Conservation (phyloP, 495 filamentous ascomycete species). For the Sabuloglossum arenarium region DNA sequence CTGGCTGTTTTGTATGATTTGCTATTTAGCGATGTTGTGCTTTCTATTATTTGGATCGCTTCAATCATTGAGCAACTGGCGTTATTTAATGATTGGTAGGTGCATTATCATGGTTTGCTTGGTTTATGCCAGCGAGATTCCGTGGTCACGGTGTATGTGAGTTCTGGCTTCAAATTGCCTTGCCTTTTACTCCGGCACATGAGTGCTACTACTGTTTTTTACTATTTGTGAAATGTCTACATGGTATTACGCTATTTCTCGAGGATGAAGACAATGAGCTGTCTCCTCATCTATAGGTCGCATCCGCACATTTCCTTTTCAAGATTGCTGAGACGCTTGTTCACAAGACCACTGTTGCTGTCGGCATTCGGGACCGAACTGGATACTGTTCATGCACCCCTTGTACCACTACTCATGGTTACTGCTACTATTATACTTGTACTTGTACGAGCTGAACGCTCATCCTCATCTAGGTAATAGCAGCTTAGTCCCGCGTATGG, state of each 20-base stretch:
- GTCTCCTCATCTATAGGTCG: not conserved
- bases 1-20: not conserved
- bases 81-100: constrained; percentile 2
- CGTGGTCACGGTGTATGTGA: not conserved
- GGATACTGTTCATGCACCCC: not conserved
- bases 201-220: not conserved
- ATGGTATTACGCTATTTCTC: not conserved
- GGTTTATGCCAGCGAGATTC: not conserved
- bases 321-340: not conserved
- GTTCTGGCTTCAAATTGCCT: not conserved
- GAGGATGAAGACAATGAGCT: not conserved
- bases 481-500: not conserved
- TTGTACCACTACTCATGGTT: not conserved
- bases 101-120: not conserved
- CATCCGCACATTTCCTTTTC: not conserved
- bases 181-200: not conserved
- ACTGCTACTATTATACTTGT: not conserved
- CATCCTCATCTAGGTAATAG: not conserved
- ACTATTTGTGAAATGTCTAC: not conserved
- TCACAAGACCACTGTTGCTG: constrained; percentile 1
- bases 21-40: constrained; percentile 2
- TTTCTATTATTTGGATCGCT: not conserved
- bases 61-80: constrained; percentile 2
- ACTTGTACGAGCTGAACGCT: not conserved
- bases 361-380: not conserved